Evolutionary conservation across 225 moss, liverwort and hornwort species (phyloP).

Genomic region (Pseudoscleropodium purum): DNA sequence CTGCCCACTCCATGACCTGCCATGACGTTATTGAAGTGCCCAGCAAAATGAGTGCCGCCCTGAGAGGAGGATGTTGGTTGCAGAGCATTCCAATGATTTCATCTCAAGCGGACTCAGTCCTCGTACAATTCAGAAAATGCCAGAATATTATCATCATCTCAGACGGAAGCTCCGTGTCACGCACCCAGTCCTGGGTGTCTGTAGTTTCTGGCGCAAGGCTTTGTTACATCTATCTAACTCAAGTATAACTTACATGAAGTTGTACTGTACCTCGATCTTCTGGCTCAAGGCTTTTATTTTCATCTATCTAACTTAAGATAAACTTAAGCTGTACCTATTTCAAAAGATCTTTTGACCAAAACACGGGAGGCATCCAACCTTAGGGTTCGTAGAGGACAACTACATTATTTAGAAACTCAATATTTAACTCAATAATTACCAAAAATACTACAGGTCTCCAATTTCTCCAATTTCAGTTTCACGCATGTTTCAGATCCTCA

Average conservation of each 20-base stretch:
- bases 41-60: not conserved
- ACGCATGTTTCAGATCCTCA: not conserved
- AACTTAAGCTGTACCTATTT: too few species aligned
- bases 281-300: too few species aligned
- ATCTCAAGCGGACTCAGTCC: not conserved
- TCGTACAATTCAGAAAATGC: not conserved
- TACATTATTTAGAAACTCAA: too few species aligned
- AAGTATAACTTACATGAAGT: too few species aligned
- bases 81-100: conserved; percentile 29
- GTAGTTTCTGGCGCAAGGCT: not conserved
- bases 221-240: not conserved
- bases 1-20: not conserved
- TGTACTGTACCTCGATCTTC: too few species aligned
- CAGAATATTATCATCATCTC: not conserved
- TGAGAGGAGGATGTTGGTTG: conserved; percentile 1
- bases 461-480: not conserved
- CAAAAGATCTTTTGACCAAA: not conserved
- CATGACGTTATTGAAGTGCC: not conserved
- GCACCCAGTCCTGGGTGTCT: not conserved
- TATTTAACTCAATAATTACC: not conserved
- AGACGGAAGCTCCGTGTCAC: not conserved
- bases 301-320: too few species aligned
- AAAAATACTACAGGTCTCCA: too few species aligned
- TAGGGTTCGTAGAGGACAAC: not conserved
- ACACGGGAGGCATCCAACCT: not conserved